Conservation (phyloP, 345 rosid genomes). For the Melaleuca alternifolia region DNA sequence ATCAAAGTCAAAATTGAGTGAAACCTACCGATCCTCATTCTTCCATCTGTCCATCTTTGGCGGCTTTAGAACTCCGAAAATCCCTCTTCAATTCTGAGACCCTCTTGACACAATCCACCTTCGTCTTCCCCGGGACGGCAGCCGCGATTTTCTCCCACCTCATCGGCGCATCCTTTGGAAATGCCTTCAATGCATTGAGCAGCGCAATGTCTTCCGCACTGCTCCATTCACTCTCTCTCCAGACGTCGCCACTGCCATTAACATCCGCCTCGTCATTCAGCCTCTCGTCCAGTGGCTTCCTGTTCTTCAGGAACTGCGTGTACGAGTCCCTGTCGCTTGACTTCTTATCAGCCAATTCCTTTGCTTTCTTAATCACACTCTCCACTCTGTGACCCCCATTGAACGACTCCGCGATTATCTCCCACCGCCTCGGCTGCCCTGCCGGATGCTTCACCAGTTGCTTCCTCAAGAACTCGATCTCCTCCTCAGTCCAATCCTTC, state of each 20-base stretch:
- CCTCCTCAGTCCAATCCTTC: conserved; percentile 70
- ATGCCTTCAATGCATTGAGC: conserved; percentile 77
- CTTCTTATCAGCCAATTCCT: conserved; percentile 69
- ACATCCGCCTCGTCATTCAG: conserved; percentile 2
- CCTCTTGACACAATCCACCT: conserved; percentile 82
- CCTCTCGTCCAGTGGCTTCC: conserved; percentile 56
- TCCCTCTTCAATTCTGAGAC: conserved; percentile 69
- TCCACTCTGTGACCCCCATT: conserved; percentile 56
- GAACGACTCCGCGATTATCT: conserved; percentile 58
- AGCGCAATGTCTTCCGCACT: conserved; percentile 73
- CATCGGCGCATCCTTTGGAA: conserved; percentile 74
- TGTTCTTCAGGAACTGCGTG: conserved; percentile 67
- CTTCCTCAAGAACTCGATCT: conserved; percentile 62
- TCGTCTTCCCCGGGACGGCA: conserved; percentile 75
- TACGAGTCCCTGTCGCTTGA: conserved; percentile 54
- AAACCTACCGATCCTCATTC: not conserved
- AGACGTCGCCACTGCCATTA: conserved; percentile 1
- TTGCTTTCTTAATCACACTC: conserved; percentile 73
- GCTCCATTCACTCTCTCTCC: conserved; percentile 37
- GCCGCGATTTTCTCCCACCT: conserved; percentile 95
- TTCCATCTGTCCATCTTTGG: conserved; percentile 24
- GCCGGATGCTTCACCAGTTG: conserved; percentile 72
- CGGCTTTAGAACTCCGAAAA: conserved; percentile 64
- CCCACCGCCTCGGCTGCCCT: conserved; percentile 87
- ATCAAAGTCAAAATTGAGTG: not conserved